Percentiles rank a stretch among this genome's conserved stretches.
phyloP scores from a whole-genome alignment of 768 basidiomycete species.

The Myochromella boudieri region DNA sequence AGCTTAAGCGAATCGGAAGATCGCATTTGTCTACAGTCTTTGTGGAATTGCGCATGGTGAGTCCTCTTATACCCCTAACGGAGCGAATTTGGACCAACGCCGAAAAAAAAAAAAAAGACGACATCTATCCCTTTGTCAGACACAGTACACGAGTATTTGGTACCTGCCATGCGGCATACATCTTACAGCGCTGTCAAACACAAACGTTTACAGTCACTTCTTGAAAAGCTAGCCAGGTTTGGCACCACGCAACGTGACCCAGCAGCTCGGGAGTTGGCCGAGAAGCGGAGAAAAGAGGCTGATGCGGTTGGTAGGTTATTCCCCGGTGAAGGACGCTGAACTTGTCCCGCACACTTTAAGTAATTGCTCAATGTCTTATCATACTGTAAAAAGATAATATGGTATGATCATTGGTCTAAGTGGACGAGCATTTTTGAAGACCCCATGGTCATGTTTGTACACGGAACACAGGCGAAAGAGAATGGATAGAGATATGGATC shows the following conservation, averaged over 20 bases:
- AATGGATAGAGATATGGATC: slow-evolving; percentile 31
- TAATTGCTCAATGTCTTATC: slow-evolving; percentile 8
- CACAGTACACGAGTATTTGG: slow-evolving; percentile 76
- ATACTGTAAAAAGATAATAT: slow-evolving; percentile 11
- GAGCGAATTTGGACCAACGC: slow-evolving; percentile 14
- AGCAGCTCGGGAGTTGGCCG: slow-evolving; percentile 61
- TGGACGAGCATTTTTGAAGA: slow-evolving; percentile 27
- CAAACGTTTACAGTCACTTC: slow-evolving; percentile 67
- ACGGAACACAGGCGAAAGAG: slow-evolving; percentile 29
- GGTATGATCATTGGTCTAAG: slow-evolving; percentile 35
- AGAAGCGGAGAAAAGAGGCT: slow-evolving; percentile 74
- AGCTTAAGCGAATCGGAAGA: slow-evolving; percentile 74
- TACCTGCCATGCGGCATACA: slow-evolving; percentile 65
- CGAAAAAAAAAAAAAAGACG: slow-evolving; percentile 41
- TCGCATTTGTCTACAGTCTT: slow-evolving; percentile 72
- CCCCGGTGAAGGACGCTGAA: slow-evolving; percentile 63
- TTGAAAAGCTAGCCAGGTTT: slow-evolving; percentile 77
- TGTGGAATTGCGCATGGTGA: slow-evolving; percentile 74
- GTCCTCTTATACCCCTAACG: slow-evolving; percentile 24
- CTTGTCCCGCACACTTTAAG: background rate
- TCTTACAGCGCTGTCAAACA: slow-evolving; percentile 67
- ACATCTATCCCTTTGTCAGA: slow-evolving; percentile 72
- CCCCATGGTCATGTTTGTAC: slow-evolving; percentile 28
- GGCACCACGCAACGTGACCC: slow-evolving; percentile 63
- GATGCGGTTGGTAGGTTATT: slow-evolving; percentile 74